Evolutionary conservation across 2,329 filamentous ascomycete genomes (phyloP), one percentile per base, ranked within the genome.

Genomic region (Sporothrix globosa): DNA sequence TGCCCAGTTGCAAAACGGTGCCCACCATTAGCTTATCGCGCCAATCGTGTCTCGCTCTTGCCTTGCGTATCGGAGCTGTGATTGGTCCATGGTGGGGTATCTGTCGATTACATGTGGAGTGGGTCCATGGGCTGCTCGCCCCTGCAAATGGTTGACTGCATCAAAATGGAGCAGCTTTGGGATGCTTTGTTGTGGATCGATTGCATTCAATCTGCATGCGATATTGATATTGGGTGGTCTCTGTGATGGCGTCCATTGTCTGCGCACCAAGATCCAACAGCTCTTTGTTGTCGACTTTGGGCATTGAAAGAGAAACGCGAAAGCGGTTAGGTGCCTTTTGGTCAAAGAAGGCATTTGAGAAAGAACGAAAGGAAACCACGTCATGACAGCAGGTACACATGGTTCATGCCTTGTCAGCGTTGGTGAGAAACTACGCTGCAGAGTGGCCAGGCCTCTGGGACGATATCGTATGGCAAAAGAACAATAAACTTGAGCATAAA

Each of bases 11-110:
- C 27, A 34, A 50, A 24, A 34, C 3, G 46, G 27, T n/a, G 13
- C 27, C 34, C 39, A 44, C 48, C 61, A 50, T 30, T 5, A 60
- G 41, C 69, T 70, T 70, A 70, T 70, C 69, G 61, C 69, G 52
- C 69, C 69, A 67, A 67, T 67, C 9, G 44, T 48, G 61, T 34
- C 60, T 58, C 34, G 39, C 21, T 44, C 39, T 52, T 27, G 52
- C 48, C 34, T 21, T 30, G 13, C 34, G 27, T 10, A 41, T 52
- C 7, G 41, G 5, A 11, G 39, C 11, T 63, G 5, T 63, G 39
- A 70, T 70, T 70, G 61, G 69, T 14, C 24, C 24, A 44, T 21
- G 50, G 11, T 4, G 17, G n/a, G 6, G 50, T 21, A 44, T 41
- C 30, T 50, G 7, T 27, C n/a, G 61, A 48, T 65, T 65, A 21